Base-by-base conservation (phyloP, 208 protist species). In the Crithidia expoeki region DNA sequence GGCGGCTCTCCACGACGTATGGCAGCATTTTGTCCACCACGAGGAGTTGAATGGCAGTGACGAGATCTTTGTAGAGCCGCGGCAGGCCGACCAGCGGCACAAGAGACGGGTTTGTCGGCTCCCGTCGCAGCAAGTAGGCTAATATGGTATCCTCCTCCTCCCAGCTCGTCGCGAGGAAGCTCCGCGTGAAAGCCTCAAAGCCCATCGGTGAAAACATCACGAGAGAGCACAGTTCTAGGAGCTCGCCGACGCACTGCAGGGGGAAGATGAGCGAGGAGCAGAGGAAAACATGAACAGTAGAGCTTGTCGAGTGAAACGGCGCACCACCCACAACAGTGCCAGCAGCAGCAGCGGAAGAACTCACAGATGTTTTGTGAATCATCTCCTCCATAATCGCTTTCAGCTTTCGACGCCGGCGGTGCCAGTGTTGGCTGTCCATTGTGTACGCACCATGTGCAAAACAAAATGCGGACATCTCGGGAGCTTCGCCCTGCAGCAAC, bases 41-140 rank as follows among this genome's bases (percentile, higher is more conserved):
- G 23, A 93, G 47, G 33, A 86, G 79, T 47, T 89, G 82, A 4
- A 93, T 68, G 17, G 74, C 78, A 16, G 81, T 84, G 19, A 86
- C 82, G 23, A 94, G 66, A 51, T 96, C 86, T 27, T 76, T 69
- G 64, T 87, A 86, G 3, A 94, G 46, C 11, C 82, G 80, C 14
- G 84, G 89, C 23, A 94, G 58, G 0, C 68, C 88, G 40, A 90
- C 89, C 36, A 96, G 68, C 32, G 89, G 72, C 1, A 87, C 86
- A n/a, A 96, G 59, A 5, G 88, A 73, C 12, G 74, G 68, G 61
- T 96, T 96, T 4, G 68, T 76, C 9, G 91, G 85, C 68, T 96
- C 91, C 5, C 75, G 68, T 36, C 75, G 59, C 17, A 93, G 50
- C 30, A 96, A 73, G 72, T 84, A 90, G n/a, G 69, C 62, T n/a